phyloP scores from a whole-genome alignment of 805 yeast genomes.

The Monosporozyma aerobia region DNA sequence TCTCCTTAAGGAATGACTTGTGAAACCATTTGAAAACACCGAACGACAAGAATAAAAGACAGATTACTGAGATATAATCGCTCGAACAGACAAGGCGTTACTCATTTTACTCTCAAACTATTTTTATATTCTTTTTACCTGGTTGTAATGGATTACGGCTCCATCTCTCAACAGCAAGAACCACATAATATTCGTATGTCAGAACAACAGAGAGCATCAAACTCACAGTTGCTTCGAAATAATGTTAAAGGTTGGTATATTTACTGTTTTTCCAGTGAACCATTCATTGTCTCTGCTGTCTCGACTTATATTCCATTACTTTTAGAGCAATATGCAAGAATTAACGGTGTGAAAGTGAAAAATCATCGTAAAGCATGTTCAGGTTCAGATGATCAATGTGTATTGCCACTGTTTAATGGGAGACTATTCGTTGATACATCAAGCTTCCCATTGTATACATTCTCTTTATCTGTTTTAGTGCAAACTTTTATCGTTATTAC shows the following conservation, averaged over 20 bases:
- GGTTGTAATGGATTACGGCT: conserved; percentile 3
- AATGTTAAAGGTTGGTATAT: conserved; percentile 57
- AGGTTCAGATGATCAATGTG: conserved; percentile 34
- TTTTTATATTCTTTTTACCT: neutral
- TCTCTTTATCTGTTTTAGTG: conserved; percentile 60
- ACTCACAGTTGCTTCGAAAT: neutral
- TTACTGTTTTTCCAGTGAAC: conserved; percentile 69
- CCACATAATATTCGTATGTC: conserved; percentile 16
- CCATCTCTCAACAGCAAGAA: neutral
- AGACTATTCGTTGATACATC: conserved; percentile 57
- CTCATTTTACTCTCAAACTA: neutral
- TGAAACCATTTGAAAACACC: too few relatives aligned
- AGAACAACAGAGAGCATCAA: conserved; percentile 13
- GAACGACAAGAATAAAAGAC: neutral
- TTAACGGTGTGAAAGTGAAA: conserved; percentile 53
- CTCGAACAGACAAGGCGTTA: neutral
- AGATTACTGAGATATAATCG: neutral
- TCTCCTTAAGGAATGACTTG: neutral
- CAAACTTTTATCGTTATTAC: conserved; percentile 65
- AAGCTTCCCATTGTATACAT: conserved; percentile 64
- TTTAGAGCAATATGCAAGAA: conserved; percentile 62
- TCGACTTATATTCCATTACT: conserved; percentile 70
- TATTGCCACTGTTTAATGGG: conserved; percentile 33
- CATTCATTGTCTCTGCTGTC: conserved; percentile 69
- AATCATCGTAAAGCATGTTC: conserved; percentile 53